phyloP scores from a whole-genome alignment of 2,329 filamentous ascomycete genomes.

The Sporothrix schenckii region DNA sequence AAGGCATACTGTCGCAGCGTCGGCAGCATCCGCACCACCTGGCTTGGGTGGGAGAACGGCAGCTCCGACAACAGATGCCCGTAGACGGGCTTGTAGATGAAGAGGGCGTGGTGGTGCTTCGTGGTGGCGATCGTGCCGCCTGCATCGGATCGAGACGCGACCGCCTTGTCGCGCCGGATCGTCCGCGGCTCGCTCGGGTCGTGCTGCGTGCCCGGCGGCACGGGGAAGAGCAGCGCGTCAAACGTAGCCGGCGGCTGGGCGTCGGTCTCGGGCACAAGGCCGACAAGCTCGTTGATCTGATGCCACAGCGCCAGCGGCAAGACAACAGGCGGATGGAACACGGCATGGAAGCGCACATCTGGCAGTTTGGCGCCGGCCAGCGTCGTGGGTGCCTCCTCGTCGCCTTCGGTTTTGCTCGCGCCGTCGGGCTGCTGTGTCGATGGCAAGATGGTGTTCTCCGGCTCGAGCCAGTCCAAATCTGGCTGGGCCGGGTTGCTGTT shows the following conservation, averaged over 20 bases:
- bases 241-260: slow-evolving; percentile 54
- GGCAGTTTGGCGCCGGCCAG: slow-evolving; percentile 59
- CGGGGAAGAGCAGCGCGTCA: slow-evolving; percentile 62
- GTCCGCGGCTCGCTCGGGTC: slow-evolving; percentile 62
- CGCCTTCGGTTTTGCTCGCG: slow-evolving; percentile 33
- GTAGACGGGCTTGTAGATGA: slow-evolving; percentile 73
- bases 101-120: slow-evolving; percentile 63
- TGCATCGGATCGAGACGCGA: too few species aligned
- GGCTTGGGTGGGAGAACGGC: slow-evolving; percentile 76
- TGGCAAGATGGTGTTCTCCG: slow-evolving; percentile 53
- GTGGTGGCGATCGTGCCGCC: slow-evolving; percentile 28
- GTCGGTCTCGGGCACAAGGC: slow-evolving; percentile 49
- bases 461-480: slow-evolving; percentile 72
- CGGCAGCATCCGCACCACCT: slow-evolving; percentile 74
- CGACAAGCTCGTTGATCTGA: slow-evolving; percentile 63
- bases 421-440: slow-evolving; percentile 17
- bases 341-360: slow-evolving; percentile 73
- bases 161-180: slow-evolving; percentile 53
- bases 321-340: slow-evolving; percentile 72
- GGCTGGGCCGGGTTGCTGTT: slow-evolving; percentile 39
- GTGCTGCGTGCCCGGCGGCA: slow-evolving; percentile 52
- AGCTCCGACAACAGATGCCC: slow-evolving; percentile 68
- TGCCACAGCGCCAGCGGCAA: slow-evolving; percentile 67
- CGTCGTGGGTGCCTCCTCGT: slow-evolving; percentile 41
- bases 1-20: slow-evolving; percentile 75